Conservation (phyloP, 176 grass and related monocot genomes). For the Aegilops tauschii region DNA sequence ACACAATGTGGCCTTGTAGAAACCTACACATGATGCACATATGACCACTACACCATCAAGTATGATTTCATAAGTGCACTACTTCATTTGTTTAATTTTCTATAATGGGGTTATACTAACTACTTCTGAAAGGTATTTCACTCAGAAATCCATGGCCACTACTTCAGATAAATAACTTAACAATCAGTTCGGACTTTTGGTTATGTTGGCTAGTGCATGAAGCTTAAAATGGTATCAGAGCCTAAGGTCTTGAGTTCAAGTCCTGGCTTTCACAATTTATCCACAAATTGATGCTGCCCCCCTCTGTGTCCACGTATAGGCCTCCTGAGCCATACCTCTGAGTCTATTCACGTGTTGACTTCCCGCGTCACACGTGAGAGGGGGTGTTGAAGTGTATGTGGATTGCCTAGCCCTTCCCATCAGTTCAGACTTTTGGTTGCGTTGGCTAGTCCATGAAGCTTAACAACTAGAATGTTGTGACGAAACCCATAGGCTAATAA, state of each 20-base stretch:
- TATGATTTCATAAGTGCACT: neutral
- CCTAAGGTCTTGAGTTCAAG: too few species aligned
- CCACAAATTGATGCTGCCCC: too few species aligned
- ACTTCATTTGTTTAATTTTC: conserved; percentile 4
- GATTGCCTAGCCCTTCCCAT: too few species aligned
- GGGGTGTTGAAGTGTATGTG: too few species aligned
- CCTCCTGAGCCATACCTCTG: too few species aligned
- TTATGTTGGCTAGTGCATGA: too few species aligned
- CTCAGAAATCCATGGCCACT: neutral
- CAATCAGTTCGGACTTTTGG: neutral
- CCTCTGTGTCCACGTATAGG: too few species aligned
- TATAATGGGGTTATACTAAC: neutral
- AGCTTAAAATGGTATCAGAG: neutral
- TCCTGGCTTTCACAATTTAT: too few species aligned
- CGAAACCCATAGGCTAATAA: neutral
- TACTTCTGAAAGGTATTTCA: conserved; percentile 9
- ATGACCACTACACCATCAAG: neutral
- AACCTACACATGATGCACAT: neutral
- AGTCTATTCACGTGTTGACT: too few species aligned
- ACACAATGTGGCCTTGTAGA: neutral
- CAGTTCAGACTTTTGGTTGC: too few species aligned
- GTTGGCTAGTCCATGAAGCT: too few species aligned
- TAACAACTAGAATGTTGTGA: neutral
- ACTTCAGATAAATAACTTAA: conserved; percentile 12
- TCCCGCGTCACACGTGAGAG: too few species aligned